Percentiles rank a stretch among this genome's conserved stretches.
Conservation (phyloP, 305 asterid species). For the Solanum hybrid region DNA sequence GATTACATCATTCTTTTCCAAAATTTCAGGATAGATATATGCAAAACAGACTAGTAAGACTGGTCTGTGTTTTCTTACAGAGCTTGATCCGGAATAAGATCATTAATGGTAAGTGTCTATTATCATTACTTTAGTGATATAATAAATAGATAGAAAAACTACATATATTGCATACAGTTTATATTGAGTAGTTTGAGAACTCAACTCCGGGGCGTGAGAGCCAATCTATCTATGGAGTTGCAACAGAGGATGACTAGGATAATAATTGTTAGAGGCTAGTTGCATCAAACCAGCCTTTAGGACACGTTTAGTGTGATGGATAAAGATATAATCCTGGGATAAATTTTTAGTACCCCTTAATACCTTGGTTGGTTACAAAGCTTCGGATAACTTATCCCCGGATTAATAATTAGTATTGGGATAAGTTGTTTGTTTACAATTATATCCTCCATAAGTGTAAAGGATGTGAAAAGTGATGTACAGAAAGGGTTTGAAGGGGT, state of each 20-base stretch:
- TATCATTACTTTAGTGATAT: neutral
- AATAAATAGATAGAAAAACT: neutral
- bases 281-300: neutral
- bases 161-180: neutral
- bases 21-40: slow-evolving; percentile 80
- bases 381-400: neutral
- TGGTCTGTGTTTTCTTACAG: slow-evolving; percentile 91
- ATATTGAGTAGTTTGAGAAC: neutral
- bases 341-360: neutral
- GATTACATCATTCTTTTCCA: neutral
- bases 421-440: neutral
- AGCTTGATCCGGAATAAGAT: slow-evolving; percentile 89
- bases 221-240: neutral
- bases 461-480: neutral
- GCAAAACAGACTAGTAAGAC: slow-evolving; percentile 95
- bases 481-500: neutral
- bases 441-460: neutral
- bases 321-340: neutral
- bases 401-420: neutral
- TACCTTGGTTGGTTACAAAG: neutral
- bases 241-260: neutral
- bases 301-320: neutral
- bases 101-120: slow-evolving; percentile 59
- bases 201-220: neutral
- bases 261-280: neutral